A percentile compares a stretch with the other conserved stretches of the same genome.
Evolutionary conservation across 768 basidiomycete species (phyloP).

Genomic region (Tubosaeta brunneosetosa): DNA sequence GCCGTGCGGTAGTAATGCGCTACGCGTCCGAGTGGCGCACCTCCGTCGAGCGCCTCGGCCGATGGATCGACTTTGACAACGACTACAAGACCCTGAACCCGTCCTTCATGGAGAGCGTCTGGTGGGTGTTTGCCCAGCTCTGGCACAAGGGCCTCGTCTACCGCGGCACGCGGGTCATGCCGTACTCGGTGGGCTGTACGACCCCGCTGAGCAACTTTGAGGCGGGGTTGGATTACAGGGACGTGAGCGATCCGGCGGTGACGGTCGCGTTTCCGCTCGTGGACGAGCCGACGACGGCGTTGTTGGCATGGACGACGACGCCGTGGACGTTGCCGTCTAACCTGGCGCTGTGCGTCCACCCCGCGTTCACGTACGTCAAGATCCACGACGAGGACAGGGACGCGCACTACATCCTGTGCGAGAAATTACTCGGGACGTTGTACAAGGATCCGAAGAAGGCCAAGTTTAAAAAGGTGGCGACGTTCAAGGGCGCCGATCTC

Average conservation of each 20-base stretch:
- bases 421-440: slow-evolving; percentile 76
- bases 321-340: slow-evolving; percentile 99
- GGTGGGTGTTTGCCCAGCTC: slow-evolving; percentile 98
- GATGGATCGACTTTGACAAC: slow-evolving; percentile 99
- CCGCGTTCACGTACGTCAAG: slow-evolving; percentile 94
- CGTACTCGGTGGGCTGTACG: slow-evolving; percentile 93
- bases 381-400: slow-evolving; percentile 87
- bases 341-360: slow-evolving; percentile 91
- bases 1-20: slow-evolving; percentile 94
- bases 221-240: slow-evolving; percentile 86
- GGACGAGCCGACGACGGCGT: slow-evolving; percentile 83
- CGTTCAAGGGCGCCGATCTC: slow-evolving; percentile 89
- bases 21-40: slow-evolving; percentile 91
- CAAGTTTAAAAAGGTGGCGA: slow-evolving; percentile 86
- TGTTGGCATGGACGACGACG: slow-evolving; percentile 98
- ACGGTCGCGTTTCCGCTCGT: slow-evolving; percentile 91
- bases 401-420: slow-evolving; percentile 88
- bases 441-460: slow-evolving; percentile 98
- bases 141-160: slow-evolving; percentile 92
- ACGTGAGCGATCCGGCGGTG: slow-evolving; percentile 93
- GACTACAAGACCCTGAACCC: slow-evolving; percentile 97
- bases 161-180: slow-evolving; percentile 92
- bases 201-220: slow-evolving; percentile 98
- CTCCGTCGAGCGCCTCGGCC: slow-evolving; percentile 96
- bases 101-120: slow-evolving; percentile 95